These are phyloP conservation scores for Fomitopsis palustris DNA, from an alignment of 1,284 basidiomycete genomes.

Conservation along the genomic window DNA sequence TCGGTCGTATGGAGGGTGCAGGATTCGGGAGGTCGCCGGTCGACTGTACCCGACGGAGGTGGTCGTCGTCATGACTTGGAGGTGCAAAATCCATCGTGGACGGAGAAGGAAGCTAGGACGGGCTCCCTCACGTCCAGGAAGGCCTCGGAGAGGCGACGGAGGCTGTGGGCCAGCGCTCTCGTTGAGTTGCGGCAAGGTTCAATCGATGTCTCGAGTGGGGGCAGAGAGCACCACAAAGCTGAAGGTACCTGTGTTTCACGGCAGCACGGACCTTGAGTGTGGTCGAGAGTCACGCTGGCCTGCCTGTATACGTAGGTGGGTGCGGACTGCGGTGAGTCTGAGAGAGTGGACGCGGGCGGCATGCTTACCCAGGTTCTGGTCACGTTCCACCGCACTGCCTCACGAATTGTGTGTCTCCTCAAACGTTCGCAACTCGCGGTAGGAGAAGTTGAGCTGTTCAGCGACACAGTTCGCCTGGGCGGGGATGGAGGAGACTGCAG, in stretches of 20 bases:
- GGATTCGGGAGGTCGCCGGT: slow-evolving; percentile 15
- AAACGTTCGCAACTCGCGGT: too few relatives aligned
- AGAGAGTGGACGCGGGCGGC: not conserved
- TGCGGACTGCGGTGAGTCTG: not conserved
- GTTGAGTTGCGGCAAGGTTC: not conserved
- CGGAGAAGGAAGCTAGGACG: not conserved
- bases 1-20: not conserved
- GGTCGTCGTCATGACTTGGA: slow-evolving; percentile 7
- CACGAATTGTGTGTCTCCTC: not conserved
- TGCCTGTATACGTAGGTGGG: not conserved
- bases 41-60: slow-evolving; percentile 17
- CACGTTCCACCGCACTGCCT: not conserved
- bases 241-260: not conserved
- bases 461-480: too few relatives aligned
- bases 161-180: not conserved
- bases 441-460: too few relatives aligned
- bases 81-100: slow-evolving; percentile 2
- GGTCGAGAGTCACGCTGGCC: not conserved
- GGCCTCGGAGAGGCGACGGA: not conserved
- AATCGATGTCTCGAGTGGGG: slow-evolving; percentile 8
- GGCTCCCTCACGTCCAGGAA: not conserved
- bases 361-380: not conserved
- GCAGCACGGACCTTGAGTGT: not conserved
- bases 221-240: not conserved
- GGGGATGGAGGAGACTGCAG: not conserved